Evolutionary conservation across 805 yeast species (phyloP).

Genomic region (Sugiyamaella mastotermitis): DNA sequence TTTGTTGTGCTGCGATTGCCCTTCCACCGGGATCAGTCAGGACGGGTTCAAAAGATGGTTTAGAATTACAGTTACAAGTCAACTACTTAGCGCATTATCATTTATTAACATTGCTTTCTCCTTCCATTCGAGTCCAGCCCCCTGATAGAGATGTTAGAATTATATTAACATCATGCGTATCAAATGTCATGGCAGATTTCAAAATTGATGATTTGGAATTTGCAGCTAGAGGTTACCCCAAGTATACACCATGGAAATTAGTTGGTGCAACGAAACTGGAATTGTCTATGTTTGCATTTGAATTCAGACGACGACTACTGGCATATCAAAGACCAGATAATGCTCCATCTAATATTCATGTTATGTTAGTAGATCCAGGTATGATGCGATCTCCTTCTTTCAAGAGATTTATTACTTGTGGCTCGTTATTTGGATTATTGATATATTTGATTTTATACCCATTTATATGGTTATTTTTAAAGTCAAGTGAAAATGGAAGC

Average conservation of each 20-base stretch:
- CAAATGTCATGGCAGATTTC: constrained; percentile 68
- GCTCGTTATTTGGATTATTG: constrained; percentile 58
- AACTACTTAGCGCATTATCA: constrained; percentile 82
- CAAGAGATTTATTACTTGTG: constrained; percentile 70
- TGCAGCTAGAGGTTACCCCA: constrained; percentile 53
- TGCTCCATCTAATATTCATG: constrained; percentile 60
- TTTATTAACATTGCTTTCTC: constrained; percentile 70
- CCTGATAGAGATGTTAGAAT: constrained; percentile 92
- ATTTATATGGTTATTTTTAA: constrained; percentile 72
- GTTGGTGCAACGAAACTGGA: constrained; percentile 80
- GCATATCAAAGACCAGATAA: constrained; percentile 58
- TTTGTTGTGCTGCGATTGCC: constrained; percentile 82
- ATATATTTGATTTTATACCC: constrained; percentile 71
- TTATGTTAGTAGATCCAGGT: constrained; percentile 86
- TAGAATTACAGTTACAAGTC: constrained; percentile 77
- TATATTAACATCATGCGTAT: constrained; percentile 67
- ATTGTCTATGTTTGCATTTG: constrained; percentile 68
- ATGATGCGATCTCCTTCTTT: constrained; percentile 83
- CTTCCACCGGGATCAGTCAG: constrained; percentile 67
- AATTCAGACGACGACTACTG: constrained; percentile 62
- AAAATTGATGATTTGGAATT: constrained; percentile 60
- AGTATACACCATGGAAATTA: constrained; percentile 60
- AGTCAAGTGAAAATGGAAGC: constrained; percentile 71
- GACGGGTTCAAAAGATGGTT: constrained; percentile 68
- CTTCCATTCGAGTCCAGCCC: constrained; percentile 82